phyloP scores from a whole-genome alignment of 805 yeast genomes.

The Hagleromyces aurorensis region DNA sequence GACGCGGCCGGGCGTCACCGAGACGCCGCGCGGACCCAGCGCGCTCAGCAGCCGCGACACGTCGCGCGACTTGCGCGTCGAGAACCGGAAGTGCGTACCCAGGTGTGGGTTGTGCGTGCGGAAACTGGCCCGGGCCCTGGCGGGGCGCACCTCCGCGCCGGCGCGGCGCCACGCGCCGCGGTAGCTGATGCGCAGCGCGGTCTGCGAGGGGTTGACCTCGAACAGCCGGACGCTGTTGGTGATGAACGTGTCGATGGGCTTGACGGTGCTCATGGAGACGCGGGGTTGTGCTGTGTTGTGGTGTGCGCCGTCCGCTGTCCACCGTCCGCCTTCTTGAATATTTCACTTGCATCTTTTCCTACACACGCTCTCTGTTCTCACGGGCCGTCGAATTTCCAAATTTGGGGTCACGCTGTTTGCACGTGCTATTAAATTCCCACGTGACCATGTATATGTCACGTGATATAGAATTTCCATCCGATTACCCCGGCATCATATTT shows the following conservation, averaged over 20 bases:
- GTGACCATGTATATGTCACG: constrained; percentile 1
- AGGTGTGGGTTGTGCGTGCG: constrained; percentile 59
- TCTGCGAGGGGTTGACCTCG: constrained; percentile 36
- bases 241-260: constrained; percentile 36
- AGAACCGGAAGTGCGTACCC: constrained; percentile 53
- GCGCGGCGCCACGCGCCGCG: constrained; percentile 29
- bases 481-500: too few relatives aligned
- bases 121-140: constrained; percentile 29
- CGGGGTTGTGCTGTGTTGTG: background rate
- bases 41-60: constrained; percentile 64
- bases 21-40: constrained; percentile 61
- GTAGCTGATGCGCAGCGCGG: constrained; percentile 30
- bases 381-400: background rate
- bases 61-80: constrained; percentile 60
- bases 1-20: constrained; percentile 21
- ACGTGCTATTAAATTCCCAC: background rate
- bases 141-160: constrained; percentile 10
- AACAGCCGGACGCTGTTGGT: constrained; percentile 35
- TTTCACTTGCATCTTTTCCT: too few relatives aligned
- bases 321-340: too few relatives aligned
- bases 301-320: background rate
- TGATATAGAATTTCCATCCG: too few relatives aligned
- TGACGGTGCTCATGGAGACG: constrained; percentile 8
- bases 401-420: background rate
- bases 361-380: too few relatives aligned